Percentiles rank a stretch among this genome's conserved stretches.
These are phyloP conservation scores for Candida coquimbonensis DNA, from an alignment of 805 yeast genomes.

Conservation along the genomic window DNA sequence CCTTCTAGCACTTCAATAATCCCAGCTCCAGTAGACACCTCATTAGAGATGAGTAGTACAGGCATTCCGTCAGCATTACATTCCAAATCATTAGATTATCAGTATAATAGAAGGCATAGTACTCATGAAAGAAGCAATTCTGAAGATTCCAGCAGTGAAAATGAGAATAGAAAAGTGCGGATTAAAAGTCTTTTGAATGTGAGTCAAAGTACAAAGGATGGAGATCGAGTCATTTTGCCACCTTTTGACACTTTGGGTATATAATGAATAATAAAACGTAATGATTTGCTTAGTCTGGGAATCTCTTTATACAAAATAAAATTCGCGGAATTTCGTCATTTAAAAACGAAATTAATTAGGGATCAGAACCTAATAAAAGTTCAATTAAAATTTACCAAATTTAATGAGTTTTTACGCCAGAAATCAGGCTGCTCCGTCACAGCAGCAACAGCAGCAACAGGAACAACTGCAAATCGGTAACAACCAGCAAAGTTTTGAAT, in stretches of 20 bases:
- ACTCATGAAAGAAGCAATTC: neutral
- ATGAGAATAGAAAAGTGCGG: constrained; percentile 11
- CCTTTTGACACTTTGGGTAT: constrained; percentile 18
- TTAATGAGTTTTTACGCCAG: constrained; percentile 1
- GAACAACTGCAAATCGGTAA: neutral
- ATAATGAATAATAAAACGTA: neutral
- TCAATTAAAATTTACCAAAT: neutral
- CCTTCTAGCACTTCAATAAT: too few species aligned
- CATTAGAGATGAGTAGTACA: too few species aligned
- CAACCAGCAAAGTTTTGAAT: constrained; percentile 10
- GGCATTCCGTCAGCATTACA: too few species aligned
- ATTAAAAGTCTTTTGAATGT: constrained; percentile 17
- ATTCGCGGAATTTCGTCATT: too few species aligned
- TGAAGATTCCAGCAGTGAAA: neutral
- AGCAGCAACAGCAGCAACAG: neutral
- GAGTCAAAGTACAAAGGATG: neutral
- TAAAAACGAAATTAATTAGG: too few species aligned
- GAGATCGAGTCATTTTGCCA: constrained; percentile 13
- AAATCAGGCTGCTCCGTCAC: neutral
- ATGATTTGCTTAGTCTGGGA: neutral
- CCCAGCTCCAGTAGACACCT: too few species aligned
- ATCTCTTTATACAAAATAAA: too few species aligned
- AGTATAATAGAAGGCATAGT: neutral
- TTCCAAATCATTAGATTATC: too few species aligned
- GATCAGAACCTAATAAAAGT: neutral